A percentile compares a stretch with the other conserved stretches of the same genome.
phyloP scores from a whole-genome alignment of 306 rosid species.

The Sechiopsis laciniata region DNA sequence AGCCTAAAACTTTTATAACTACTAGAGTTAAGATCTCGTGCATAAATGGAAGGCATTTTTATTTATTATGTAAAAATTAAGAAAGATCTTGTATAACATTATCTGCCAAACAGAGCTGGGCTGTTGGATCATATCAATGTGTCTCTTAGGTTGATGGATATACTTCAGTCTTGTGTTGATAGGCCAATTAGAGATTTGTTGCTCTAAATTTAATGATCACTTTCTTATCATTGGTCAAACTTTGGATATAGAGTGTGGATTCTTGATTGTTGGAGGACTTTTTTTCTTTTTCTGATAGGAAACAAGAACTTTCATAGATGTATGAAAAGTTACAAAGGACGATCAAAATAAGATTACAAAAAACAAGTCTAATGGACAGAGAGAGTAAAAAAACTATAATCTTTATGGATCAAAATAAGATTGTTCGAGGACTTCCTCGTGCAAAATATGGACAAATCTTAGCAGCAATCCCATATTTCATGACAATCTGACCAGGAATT shows the following conservation, averaged over 20 bases:
- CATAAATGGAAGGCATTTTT: neutral
- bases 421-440: neutral
- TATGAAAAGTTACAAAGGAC: too few species aligned
- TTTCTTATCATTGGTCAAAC: neutral
- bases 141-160: conserved; percentile 4
- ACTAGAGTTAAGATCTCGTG: neutral
- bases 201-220: neutral
- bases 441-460: neutral
- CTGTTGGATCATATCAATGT: conserved; percentile 2
- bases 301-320: too few species aligned
- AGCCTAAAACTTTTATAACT: neutral
- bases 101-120: conserved; percentile 5
- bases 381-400: too few species aligned
- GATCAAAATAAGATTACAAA: too few species aligned
- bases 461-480: neutral
- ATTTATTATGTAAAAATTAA: neutral
- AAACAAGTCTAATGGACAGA: too few species aligned
- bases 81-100: neutral
- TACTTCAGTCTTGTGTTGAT: conserved; percentile 3
- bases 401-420: too few species aligned
- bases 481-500: neutral
- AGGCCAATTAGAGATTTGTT: neutral
- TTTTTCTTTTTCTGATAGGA: too few species aligned
- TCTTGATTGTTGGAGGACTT: neutral
- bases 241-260: neutral